Evolutionary conservation across 345 rosid genomes (phyloP), one percentile per base, ranked within the genome.

Genomic region (Populus ilicifolia): DNA sequence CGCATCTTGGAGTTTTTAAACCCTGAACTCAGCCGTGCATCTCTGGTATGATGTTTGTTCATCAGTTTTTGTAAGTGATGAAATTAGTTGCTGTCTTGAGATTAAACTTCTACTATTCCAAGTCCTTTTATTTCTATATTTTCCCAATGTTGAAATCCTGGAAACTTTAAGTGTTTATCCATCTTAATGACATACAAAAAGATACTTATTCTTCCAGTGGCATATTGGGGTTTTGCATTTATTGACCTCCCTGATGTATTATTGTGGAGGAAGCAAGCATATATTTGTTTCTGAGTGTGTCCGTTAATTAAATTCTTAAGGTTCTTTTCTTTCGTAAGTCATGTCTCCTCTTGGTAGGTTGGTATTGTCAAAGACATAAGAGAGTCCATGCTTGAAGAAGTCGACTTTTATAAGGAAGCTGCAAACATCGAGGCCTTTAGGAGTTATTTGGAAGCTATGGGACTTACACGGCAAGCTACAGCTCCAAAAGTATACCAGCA

Each of bases 341-440:
- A 6, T 41, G 39, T 70, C 27, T 81, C 69, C 59, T 74, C 76
- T 84, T 67, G 59, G 78, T 83, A 92, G 99, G 98, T 95, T 72
- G 93, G 88, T 80, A 87, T 95, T 79, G 90, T 95, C 78, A 86
- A 90, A 80, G 99, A 95, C 83, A 95, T 93, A 80, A 85, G 98
- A 72, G 96, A 89, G 65, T 93, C 99, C 43, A 92, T 95, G 99
- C 97, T 95, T 78, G 98, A 95, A 87, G 99, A 95, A 90, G 98
- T 93, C 71, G 92, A 95, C 85, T 95, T 95, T 84, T 73, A 86
- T 65, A 93, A 95, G 89, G 99, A 95, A 80, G 97, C 97, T 81
- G 80, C 83, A 79, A 95, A 93, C 50, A 86, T 93, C 43, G 98
- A 90, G 77, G 75, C 93, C 77, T 95, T 95, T 75, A 85, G 88